Evolutionary conservation across 108 stramenopile genomes (phyloP).

Genomic region (Mediolabrus comicus): DNA sequence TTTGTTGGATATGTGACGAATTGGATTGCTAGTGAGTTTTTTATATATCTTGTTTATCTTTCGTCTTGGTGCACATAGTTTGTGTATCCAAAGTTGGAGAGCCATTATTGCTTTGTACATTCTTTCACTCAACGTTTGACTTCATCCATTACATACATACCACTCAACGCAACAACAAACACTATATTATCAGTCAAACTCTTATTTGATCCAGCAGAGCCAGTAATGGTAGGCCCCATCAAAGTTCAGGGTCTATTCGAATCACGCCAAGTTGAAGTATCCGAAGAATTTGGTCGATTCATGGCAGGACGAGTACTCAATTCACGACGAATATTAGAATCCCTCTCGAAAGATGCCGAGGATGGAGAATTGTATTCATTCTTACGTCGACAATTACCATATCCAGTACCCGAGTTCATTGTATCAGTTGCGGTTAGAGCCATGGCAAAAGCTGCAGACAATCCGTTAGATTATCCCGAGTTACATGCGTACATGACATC

Average conservation of each 20-base stretch:
- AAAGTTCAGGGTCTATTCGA: slow-evolving; percentile 92
- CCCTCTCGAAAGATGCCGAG: slow-evolving; percentile 55
- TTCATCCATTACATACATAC: neutral
- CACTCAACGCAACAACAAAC: too few relatives aligned
- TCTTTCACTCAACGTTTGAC: neutral
- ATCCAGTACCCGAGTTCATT: slow-evolving; percentile 66
- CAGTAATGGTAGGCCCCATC: slow-evolving; percentile 62
- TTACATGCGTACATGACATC: slow-evolving; percentile 65
- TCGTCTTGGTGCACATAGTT: too few relatives aligned
- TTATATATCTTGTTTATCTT: too few relatives aligned
- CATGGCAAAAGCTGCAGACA: slow-evolving; percentile 55
- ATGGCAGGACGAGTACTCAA: slow-evolving; percentile 67
- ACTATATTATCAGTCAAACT: slow-evolving; percentile 78
- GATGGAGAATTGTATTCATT: slow-evolving; percentile 67
- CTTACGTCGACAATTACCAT: slow-evolving; percentile 64
- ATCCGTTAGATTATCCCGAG: slow-evolving; percentile 55
- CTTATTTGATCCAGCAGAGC: slow-evolving; percentile 89
- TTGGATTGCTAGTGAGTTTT: slow-evolving; percentile 62
- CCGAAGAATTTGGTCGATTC: slow-evolving; percentile 58
- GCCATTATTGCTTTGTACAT: neutral
- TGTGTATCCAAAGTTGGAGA: too few relatives aligned
- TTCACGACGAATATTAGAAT: slow-evolving; percentile 53
- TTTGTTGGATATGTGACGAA: slow-evolving; percentile 93
- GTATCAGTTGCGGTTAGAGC: slow-evolving; percentile 60
- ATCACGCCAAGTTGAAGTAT: slow-evolving; percentile 89